Conservation (phyloP, 2,329 filamentous ascomycete genomes). For the Whalleya microplaca region DNA sequence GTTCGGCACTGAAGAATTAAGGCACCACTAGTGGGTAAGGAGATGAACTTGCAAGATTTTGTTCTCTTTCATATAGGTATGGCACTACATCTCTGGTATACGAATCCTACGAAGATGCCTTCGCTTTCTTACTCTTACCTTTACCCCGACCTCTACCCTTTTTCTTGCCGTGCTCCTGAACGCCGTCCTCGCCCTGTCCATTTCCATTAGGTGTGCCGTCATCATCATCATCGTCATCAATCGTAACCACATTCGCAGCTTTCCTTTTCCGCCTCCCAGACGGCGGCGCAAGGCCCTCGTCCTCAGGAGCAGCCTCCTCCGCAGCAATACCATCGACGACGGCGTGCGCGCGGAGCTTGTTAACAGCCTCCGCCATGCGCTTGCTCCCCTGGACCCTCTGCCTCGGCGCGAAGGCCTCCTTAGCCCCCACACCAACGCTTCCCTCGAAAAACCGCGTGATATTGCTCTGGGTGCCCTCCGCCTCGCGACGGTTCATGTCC, state of each 20-base stretch:
- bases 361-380: constrained; percentile 76
- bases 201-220: constrained; percentile 21
- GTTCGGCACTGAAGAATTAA: too few species aligned
- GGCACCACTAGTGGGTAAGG: too few species aligned
- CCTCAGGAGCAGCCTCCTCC: constrained; percentile 15
- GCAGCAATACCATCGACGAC: constrained; percentile 27
- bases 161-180: constrained; percentile 9
- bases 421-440: constrained; percentile 67
- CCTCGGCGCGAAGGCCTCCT: constrained; percentile 71
- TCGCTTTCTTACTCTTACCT: constrained; percentile 37
- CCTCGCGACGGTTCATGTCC: constrained; percentile 88
- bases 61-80: too few species aligned
- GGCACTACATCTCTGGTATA: background rate
- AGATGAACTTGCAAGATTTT: too few species aligned
- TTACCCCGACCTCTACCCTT: constrained; percentile 21
- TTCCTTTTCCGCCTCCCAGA: constrained; percentile 39
- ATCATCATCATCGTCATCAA: constrained; percentile 23
- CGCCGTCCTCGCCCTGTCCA: constrained; percentile 4
- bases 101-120: constrained; percentile 24
- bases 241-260: constrained; percentile 24
- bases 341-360: constrained; percentile 64
- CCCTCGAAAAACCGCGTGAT: constrained; percentile 93
- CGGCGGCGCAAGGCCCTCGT: constrained; percentile 16
- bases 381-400: constrained; percentile 69
- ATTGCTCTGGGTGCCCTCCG: constrained; percentile 92